Conservation (phyloP, 116 monocot species). For the Dioscorea cayenensis region DNA sequence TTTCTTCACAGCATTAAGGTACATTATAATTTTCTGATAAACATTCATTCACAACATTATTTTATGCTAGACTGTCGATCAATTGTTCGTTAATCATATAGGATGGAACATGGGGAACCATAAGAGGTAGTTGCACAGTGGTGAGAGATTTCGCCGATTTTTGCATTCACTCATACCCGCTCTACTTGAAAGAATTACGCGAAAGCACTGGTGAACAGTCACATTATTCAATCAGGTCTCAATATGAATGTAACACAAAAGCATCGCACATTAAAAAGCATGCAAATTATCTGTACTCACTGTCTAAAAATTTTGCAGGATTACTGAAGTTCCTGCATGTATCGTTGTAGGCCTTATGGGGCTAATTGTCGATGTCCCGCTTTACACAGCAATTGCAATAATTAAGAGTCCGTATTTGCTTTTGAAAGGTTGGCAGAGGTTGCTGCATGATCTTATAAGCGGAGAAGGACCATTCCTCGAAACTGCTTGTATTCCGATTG, state of each 20-base stretch:
- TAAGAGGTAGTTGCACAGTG: slow-evolving; percentile 85
- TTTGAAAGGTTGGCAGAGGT: slow-evolving; percentile 92
- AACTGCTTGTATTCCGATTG: slow-evolving; percentile 81
- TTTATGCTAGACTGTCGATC: neutral
- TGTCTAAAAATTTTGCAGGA: slow-evolving; percentile 27
- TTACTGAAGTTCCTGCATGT: slow-evolving; percentile 72
- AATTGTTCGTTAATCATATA: slow-evolving; percentile 7
- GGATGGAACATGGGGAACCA: slow-evolving; percentile 94
- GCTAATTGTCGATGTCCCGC: slow-evolving; percentile 67
- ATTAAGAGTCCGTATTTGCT: slow-evolving; percentile 96
- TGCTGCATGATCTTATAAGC: slow-evolving; percentile 75
- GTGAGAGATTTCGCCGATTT: slow-evolving; percentile 90
- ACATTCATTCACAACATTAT: neutral
- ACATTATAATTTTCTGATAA: slow-evolving; percentile 4
- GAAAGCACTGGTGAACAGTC: slow-evolving; percentile 28
- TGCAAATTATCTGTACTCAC: neutral
- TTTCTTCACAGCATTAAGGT: slow-evolving; percentile 67
- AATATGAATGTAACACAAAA: neutral
- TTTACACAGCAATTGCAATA: slow-evolving; percentile 78
- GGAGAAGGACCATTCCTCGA: slow-evolving; percentile 84
- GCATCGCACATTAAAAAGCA: neutral
- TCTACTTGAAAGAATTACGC: slow-evolving; percentile 72
- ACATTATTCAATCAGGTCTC: slow-evolving; percentile 56
- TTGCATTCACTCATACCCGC: slow-evolving; percentile 72
- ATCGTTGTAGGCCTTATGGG: slow-evolving; percentile 68